A percentile compares a stretch with the other conserved stretches of the same genome.
These are phyloP conservation scores for Zygosaccharomyces pseudobailii DNA, from an alignment of 1,139 yeast genomes.

Conservation along the genomic window DNA sequence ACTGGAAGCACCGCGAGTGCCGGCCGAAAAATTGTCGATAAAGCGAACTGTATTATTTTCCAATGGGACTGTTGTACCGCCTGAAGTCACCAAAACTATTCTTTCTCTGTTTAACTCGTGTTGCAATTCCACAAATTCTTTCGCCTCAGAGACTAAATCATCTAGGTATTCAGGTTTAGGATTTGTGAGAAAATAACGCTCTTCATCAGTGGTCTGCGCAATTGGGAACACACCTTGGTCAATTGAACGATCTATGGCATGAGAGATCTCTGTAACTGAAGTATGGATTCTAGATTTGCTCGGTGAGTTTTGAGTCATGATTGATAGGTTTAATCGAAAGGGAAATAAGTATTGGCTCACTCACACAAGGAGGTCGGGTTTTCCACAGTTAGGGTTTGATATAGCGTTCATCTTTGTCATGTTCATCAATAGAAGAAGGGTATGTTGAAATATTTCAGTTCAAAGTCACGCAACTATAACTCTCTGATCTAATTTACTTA, in stretches of 20 bases:
- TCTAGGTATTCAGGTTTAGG: conserved; percentile 70
- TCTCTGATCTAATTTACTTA: rapidly evolving
- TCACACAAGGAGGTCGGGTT: neutral
- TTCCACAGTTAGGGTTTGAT: too few species aligned
- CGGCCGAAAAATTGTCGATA: conserved; percentile 95
- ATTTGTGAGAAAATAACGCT: conserved; percentile 64
- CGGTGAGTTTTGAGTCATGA: neutral
- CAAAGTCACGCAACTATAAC: neutral
- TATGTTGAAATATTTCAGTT: neutral
- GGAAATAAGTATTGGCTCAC: neutral
- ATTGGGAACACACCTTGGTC: conserved; percentile 64
- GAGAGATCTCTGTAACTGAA: conserved; percentile 61
- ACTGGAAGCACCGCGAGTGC: conserved; percentile 94
- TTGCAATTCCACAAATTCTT: conserved; percentile 51
- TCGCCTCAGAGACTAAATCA: conserved; percentile 52
- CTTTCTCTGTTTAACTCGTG: conserved; percentile 44
- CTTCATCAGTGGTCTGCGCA: conserved; percentile 71
- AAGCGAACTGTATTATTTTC: conserved; percentile 95
- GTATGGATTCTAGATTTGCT: conserved; percentile 40
- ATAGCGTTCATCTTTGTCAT: too few species aligned
- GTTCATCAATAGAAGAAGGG: neutral
- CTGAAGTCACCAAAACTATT: conserved; percentile 83
- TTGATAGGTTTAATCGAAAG: neutral
- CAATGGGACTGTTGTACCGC: conserved; percentile 98
- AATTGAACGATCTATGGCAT: conserved; percentile 74